Evolutionary conservation across 345 rosid genomes (phyloP).

Genomic region (Abelmoschus esculentus): DNA sequence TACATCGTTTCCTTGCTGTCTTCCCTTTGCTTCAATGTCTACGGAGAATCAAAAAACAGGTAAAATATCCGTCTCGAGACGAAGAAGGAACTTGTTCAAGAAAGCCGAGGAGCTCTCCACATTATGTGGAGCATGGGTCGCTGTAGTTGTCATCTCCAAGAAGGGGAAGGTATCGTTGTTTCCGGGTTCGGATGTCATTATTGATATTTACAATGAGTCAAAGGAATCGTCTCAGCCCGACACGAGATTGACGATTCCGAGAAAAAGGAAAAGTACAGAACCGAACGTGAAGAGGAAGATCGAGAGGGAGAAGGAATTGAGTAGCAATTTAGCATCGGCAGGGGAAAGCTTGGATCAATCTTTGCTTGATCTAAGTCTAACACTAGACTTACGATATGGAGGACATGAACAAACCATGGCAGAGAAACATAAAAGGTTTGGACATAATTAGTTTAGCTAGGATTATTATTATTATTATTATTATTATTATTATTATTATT

Average conservation of each 20-base stretch:
- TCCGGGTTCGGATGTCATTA: neutral
- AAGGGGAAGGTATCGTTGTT: neutral
- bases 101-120: neutral
- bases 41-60: neutral
- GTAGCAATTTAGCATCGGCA: too few relatives aligned
- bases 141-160: neutral
- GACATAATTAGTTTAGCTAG: too few relatives aligned
- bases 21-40: neutral
- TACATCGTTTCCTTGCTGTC: neutral
- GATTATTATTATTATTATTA: too few relatives aligned
- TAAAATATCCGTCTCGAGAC: neutral
- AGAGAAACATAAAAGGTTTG: too few relatives aligned
- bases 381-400: too few relatives aligned
- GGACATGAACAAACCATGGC: too few relatives aligned
- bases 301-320: neutral
- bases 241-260: neutral
- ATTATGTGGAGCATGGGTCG: neutral
- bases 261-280: neutral
- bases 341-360: too few relatives aligned
- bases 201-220: neutral
- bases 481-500: too few relatives aligned
- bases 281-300: neutral
- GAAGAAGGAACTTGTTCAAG: neutral
- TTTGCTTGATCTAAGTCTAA: too few relatives aligned
- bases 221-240: neutral